Conservation (phyloP, 768 basidiomycete genomes). For the Holtermannia corniformis region DNA sequence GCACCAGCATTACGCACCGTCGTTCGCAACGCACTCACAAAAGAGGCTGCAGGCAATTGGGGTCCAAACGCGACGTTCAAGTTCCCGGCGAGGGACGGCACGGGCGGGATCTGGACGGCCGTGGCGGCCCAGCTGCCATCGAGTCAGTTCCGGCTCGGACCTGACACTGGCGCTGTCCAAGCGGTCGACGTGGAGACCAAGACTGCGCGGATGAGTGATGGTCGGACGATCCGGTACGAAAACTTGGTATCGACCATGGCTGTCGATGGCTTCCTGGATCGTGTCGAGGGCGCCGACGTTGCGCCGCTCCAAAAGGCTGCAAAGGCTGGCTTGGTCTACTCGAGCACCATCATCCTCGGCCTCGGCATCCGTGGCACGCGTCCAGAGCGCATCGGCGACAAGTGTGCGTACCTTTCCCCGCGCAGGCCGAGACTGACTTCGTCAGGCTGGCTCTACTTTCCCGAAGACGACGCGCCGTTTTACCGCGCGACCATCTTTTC, state of each 20-base stretch:
- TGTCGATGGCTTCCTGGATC: constrained; percentile 35
- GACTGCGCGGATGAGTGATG: constrained; percentile 35
- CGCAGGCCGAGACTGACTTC: not conserved
- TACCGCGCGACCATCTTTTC: constrained; percentile 45
- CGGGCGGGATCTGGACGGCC: constrained; percentile 44
- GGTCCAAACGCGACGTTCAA: constrained; percentile 43
- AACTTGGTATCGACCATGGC: constrained; percentile 40
- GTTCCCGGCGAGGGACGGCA: constrained; percentile 43
- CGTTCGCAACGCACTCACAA: constrained; percentile 41
- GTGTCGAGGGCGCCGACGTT: constrained; percentile 17
- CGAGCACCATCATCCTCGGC: constrained; percentile 42
- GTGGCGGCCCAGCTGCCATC: constrained; percentile 36
- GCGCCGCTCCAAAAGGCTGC: constrained; percentile 12
- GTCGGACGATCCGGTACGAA: constrained; percentile 36
- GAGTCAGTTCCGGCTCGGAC: constrained; percentile 24
- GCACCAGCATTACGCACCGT: constrained; percentile 41
- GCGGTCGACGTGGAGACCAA: constrained; percentile 33
- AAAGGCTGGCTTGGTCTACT: constrained; percentile 37
- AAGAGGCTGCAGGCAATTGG: constrained; percentile 42
- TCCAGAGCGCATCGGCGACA: constrained; percentile 42
- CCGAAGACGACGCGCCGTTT: constrained; percentile 43
- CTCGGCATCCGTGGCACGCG: constrained; percentile 41
- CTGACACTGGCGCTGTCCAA: constrained; percentile 22
- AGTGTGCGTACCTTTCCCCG: constrained; percentile 25
- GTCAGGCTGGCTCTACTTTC: constrained; percentile 38